Conservation (phyloP, 352 stramenopile species). For the Globisporangium nodosum region DNA sequence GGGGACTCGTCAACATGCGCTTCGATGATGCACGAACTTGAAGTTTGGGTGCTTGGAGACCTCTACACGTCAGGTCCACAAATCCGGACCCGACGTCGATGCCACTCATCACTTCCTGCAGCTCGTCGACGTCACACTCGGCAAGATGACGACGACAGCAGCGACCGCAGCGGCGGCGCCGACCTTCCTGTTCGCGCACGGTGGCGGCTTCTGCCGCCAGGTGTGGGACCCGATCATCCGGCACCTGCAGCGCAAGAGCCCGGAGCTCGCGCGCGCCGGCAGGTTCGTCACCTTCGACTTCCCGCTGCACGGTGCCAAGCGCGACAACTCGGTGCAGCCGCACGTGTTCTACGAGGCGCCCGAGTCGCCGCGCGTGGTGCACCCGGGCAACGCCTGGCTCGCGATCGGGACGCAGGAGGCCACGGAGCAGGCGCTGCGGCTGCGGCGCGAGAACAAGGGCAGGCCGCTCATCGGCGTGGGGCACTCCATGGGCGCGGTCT, state of each 20-base stretch:
- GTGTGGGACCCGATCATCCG: conserved; percentile 39
- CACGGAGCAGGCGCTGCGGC: conserved; percentile 1
- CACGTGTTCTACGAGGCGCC: conserved; percentile 7
- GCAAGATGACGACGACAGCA: background rate
- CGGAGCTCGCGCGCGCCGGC: conserved; percentile 24
- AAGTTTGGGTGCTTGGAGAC: background rate
- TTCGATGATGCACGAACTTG: background rate
- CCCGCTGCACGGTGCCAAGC: conserved; percentile 31
- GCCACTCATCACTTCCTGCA: background rate
- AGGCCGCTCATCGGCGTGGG: conserved; percentile 41
- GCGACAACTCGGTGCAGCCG: conserved; percentile 25
- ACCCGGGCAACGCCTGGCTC: conserved; percentile 31
- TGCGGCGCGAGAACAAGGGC: conserved; percentile 5
- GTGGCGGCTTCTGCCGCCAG: conserved; percentile 44
- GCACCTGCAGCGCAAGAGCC: conserved; percentile 19
- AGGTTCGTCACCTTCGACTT: conserved; percentile 21
- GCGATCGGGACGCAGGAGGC: conserved; percentile 13
- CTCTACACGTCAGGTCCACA: background rate
- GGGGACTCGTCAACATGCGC: background rate
- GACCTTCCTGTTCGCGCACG: conserved; percentile 39
- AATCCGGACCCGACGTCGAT: background rate
- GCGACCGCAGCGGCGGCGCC: background rate
- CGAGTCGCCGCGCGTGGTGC: conserved; percentile 21
- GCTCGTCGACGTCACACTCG: background rate
- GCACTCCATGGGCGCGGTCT: conserved; percentile 37